A percentile compares a stretch with the other conserved stretches of the same genome.
Evolutionary conservation across 2,329 filamentous ascomycete species (phyloP).

Genomic region (Neospermospora avenae): DNA sequence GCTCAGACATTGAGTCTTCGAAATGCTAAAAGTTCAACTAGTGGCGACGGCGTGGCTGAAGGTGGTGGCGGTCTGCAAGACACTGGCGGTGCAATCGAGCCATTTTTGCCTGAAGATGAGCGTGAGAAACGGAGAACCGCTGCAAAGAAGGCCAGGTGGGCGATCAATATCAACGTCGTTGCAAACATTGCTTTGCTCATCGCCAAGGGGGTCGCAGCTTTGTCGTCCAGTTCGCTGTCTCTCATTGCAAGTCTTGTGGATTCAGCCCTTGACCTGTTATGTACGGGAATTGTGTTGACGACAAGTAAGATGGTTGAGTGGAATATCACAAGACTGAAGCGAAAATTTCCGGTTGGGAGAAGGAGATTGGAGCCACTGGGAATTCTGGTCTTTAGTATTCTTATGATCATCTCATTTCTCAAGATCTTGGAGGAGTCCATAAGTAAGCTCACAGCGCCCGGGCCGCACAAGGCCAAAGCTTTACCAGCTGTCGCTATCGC

Average conservation of each 20-base stretch:
- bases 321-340: constrained; percentile 47
- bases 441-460: constrained; percentile 47
- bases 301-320: constrained; percentile 56
- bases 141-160: constrained; percentile 49
- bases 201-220: constrained; percentile 51
- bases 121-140: constrained; percentile 45
- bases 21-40: too few relatives aligned
- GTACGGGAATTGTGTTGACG: constrained; percentile 55
- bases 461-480: constrained; percentile 40
- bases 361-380: constrained; percentile 54
- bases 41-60: constrained; percentile 52
- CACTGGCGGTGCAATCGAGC: constrained; percentile 48
- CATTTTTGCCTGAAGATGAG: constrained; percentile 54
- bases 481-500: constrained; percentile 51
- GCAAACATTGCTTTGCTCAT: constrained; percentile 53
- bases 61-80: constrained; percentile 47
- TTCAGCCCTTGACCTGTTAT: constrained; percentile 56
- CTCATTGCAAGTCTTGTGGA: constrained; percentile 58
- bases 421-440: constrained; percentile 58
- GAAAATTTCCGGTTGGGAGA: constrained; percentile 53
- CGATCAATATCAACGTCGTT: constrained; percentile 56
- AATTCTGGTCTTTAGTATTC: constrained; percentile 57
- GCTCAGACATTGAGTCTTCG: too few relatives aligned
- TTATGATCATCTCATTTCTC: constrained; percentile 59
- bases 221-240: constrained; percentile 53